These are phyloP conservation scores for Melastoma candidum DNA, from an alignment of 441 rosid species.

Conservation along the genomic window DNA sequence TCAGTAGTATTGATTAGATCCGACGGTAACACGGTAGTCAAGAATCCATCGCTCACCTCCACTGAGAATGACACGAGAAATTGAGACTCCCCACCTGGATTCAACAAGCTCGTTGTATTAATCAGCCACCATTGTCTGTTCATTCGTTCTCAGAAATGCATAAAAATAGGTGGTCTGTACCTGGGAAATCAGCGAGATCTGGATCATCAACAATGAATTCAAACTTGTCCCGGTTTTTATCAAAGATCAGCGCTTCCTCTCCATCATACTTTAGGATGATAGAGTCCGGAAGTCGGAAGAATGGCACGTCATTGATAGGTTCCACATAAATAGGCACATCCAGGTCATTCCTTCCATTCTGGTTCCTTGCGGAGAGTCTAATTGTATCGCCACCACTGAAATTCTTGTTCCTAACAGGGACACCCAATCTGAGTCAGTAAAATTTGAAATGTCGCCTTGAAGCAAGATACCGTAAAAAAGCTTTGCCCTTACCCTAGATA, in stretches of 20 bases:
- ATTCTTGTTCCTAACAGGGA: slow-evolving; percentile 42
- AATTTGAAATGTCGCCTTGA: too few relatives aligned
- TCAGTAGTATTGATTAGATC: slow-evolving; percentile 65
- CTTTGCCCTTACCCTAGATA: slow-evolving; percentile 58
- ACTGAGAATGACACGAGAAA: slow-evolving; percentile 53
- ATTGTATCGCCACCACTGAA: slow-evolving; percentile 68
- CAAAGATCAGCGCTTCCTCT: slow-evolving; percentile 42
- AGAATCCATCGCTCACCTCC: slow-evolving; percentile 65
- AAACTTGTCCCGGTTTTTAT: slow-evolving; percentile 36
- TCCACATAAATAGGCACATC: slow-evolving; percentile 47
- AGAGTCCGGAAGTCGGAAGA: slow-evolving; percentile 41
- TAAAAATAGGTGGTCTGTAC: slow-evolving; percentile 20
- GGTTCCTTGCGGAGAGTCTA: slow-evolving; percentile 54
- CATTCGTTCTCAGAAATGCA: not conserved
- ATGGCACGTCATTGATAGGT: slow-evolving; percentile 77
- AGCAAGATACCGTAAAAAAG: too few relatives aligned
- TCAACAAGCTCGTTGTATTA: not conserved
- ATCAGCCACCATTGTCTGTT: not conserved
- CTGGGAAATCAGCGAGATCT: slow-evolving; percentile 56
- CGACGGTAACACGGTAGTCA: slow-evolving; percentile 51
- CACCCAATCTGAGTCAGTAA: not conserved
- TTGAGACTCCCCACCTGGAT: slow-evolving; percentile 44
- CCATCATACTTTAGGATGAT: slow-evolving; percentile 33
- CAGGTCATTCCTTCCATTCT: slow-evolving; percentile 50
- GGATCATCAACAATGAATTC: slow-evolving; percentile 75